These are phyloP conservation scores for Tuber melanosporum DNA, from an alignment of 495 filamentous ascomycete species.

Conservation along the genomic window DNA sequence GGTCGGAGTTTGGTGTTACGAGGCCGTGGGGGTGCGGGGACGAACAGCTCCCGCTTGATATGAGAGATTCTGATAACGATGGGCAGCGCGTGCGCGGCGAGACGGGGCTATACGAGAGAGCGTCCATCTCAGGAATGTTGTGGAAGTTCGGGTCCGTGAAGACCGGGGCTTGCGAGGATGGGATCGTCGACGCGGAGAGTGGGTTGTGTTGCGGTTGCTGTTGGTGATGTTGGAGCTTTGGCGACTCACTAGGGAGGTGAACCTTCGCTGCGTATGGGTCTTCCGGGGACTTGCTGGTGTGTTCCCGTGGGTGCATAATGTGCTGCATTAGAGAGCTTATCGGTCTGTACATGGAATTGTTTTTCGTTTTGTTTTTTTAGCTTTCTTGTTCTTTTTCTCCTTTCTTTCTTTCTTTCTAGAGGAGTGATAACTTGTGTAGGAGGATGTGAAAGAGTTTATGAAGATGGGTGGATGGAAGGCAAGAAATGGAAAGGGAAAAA, in stretches of 20 bases:
- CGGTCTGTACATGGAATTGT: conserved; percentile 20
- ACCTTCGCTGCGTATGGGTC: background rate
- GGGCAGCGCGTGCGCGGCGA: conserved; percentile 38
- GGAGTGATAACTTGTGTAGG: background rate
- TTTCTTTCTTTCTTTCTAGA: background rate
- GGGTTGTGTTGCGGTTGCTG: background rate
- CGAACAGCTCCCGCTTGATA: conserved; percentile 24
- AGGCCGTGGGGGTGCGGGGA: conserved; percentile 28
- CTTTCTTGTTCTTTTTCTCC: background rate
- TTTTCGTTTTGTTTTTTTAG: conserved; percentile 8
- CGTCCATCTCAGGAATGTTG: conserved; percentile 27
- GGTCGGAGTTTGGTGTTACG: conserved; percentile 28
- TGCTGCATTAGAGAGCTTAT: conserved; percentile 33
- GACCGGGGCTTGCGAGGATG: background rate
- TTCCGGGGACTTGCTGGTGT: background rate
- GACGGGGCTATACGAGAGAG: conserved; percentile 29
- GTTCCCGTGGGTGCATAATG: conserved; percentile 27
- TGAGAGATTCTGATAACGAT: conserved; percentile 31
- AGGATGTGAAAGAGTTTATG: background rate
- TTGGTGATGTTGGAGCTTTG: background rate
- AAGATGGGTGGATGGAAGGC: background rate
- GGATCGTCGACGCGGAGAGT: background rate
- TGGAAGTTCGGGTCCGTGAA: conserved; percentile 13
- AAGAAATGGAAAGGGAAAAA: conserved; percentile 6
- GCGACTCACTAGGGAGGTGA: background rate